phyloP scores from a whole-genome alignment of 495 filamentous ascomycete genomes.

The Xylaria palmicola region DNA sequence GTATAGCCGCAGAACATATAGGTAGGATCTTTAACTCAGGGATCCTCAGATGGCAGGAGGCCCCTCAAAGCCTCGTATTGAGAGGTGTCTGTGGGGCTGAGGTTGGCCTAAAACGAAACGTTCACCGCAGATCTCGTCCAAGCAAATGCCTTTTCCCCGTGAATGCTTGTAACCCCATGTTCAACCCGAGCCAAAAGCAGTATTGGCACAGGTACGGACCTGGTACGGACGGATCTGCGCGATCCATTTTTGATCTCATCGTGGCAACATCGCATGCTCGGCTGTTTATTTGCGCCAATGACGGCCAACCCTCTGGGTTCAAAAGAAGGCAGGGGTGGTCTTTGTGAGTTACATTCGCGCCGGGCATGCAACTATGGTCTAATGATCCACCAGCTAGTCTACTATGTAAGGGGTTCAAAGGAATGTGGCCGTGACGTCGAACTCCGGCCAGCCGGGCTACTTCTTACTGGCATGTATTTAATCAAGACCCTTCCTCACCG shows the following conservation, averaged over 20 bases:
- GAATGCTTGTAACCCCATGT: constrained; percentile 6
- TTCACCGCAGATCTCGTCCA: constrained; percentile 8
- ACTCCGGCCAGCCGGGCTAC: not conserved
- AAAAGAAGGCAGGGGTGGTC: constrained; percentile 1
- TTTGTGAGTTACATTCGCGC: not conserved
- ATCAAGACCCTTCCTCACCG: not conserved
- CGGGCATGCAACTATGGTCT: constrained; percentile 1
- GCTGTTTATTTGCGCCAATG: constrained; percentile 2
- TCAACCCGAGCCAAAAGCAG: constrained; percentile 5
- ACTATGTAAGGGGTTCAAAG: not conserved
- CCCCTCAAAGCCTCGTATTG: constrained; percentile 6
- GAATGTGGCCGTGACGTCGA: constrained; percentile 6
- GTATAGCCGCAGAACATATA: too few relatives aligned
- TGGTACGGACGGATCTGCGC: constrained; percentile 1
- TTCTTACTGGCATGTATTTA: too few relatives aligned
- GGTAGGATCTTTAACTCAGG: not conserved
- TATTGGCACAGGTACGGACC: constrained; percentile 7
- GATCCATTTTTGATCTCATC: not conserved
- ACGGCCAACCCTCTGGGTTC: not conserved
- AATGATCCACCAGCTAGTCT: not conserved
- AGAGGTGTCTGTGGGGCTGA: constrained; percentile 8
- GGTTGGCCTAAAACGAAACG: not conserved
- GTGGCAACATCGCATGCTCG: not conserved
- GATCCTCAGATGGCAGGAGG: constrained; percentile 1
- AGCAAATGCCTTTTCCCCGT: not conserved